Conservation (phyloP, 2,329 filamentous ascomycete species). For the Onygenales sp. region DNA sequence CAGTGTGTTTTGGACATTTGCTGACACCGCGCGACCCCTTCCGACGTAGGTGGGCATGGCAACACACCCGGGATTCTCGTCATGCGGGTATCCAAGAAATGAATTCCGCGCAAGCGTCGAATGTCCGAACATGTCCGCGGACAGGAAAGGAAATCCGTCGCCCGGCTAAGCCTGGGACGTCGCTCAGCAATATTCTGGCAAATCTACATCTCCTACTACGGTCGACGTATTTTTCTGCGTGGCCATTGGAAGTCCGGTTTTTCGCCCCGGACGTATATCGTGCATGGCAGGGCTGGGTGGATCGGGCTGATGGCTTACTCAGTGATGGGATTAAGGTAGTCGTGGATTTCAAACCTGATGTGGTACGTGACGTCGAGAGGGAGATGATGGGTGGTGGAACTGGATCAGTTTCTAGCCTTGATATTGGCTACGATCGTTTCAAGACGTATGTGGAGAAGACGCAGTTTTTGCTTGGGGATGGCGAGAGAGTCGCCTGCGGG, state of each 20-base stretch:
- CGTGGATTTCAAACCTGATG: conserved; percentile 37
- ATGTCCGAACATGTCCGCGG: conserved; percentile 23
- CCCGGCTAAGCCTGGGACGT: conserved; percentile 49
- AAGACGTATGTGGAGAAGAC: conserved; percentile 46
- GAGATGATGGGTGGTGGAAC: conserved; percentile 3
- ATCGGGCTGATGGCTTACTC: conserved; percentile 39
- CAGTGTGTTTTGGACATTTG: not conserved
- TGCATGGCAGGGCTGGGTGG: conserved; percentile 56
- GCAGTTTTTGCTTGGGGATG: conserved; percentile 30
- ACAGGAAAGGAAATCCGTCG: conserved; percentile 36
- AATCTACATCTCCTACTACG: conserved; percentile 74
- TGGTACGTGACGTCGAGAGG: conserved; percentile 8
- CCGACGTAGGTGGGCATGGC: conserved; percentile 73
- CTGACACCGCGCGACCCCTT: too few species aligned
- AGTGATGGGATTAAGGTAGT: conserved; percentile 44
- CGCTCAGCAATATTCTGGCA: conserved; percentile 59
- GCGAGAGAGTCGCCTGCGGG: conserved; percentile 32
- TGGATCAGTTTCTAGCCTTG: conserved; percentile 1
- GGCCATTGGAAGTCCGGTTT: conserved; percentile 76
- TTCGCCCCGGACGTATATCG: conserved; percentile 61
- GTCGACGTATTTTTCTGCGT: conserved; percentile 68
- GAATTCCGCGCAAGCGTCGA: conserved; percentile 40
- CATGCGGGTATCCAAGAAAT: conserved; percentile 61
- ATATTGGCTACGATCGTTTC: conserved; percentile 28
- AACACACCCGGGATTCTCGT: conserved; percentile 69